These are phyloP conservation scores for Pseudocercospora macadamiae DNA, from an alignment of 2,329 filamentous ascomycete genomes.

Conservation along the genomic window DNA sequence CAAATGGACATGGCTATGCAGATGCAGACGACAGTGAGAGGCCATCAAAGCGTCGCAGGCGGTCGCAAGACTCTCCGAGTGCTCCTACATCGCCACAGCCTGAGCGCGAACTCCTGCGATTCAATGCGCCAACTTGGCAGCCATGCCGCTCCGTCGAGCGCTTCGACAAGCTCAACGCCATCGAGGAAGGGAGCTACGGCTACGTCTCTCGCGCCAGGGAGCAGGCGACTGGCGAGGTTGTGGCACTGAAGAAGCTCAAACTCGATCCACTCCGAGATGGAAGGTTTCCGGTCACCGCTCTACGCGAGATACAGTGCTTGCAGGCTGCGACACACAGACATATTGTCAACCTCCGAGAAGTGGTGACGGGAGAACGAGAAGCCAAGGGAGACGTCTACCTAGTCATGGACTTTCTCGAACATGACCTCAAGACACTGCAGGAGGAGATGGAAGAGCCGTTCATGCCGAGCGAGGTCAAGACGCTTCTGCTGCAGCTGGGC, in stretches of 20 bases:
- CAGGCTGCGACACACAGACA: constrained; percentile 79
- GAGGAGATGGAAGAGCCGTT: constrained; percentile 96
- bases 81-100: constrained; percentile 38
- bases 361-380: constrained; percentile 57
- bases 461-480: constrained; percentile 88
- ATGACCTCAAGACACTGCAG: constrained; percentile 91
- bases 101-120: constrained; percentile 67
- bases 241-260: constrained; percentile 93
- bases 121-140: constrained; percentile 69
- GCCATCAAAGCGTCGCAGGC: constrained; percentile 63
- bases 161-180: constrained; percentile 92
- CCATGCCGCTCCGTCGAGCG: constrained; percentile 77
- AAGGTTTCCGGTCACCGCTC: constrained; percentile 86
- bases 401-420: constrained; percentile 96
- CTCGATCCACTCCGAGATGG: constrained; percentile 73
- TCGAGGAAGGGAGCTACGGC: constrained; percentile 96
- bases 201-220: constrained; percentile 87
- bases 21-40: constrained; percentile 36
- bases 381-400: constrained; percentile 71
- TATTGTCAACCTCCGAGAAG: constrained; percentile 78
- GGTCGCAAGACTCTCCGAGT: constrained; percentile 55
- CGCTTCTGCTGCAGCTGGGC: constrained; percentile 79
- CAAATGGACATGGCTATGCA: constrained; percentile 29
- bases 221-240: constrained; percentile 72
- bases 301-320: constrained; percentile 92